A percentile compares a stretch with the other conserved stretches of the same genome.
These are phyloP conservation scores for Nothophytophthora sp. DNA, from an alignment of 352 stramenopile genomes.

Conservation along the genomic window DNA sequence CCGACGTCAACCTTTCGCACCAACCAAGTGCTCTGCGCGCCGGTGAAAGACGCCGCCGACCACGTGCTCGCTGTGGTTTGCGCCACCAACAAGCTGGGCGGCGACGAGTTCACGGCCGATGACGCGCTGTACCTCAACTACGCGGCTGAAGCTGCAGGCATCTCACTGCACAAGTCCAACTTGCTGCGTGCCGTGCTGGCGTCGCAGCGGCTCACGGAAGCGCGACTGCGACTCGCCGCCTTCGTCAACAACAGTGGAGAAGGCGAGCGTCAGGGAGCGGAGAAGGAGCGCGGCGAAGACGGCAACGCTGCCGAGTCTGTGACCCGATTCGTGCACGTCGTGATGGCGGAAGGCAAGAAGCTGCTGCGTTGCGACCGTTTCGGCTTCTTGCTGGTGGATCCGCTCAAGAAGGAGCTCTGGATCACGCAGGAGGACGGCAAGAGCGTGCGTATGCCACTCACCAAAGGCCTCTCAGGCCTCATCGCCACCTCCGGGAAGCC, in stretches of 20 bases:
- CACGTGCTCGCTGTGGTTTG: conserved; percentile 62
- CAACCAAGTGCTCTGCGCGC: conserved; percentile 58
- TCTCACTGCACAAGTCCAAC: conserved; percentile 74
- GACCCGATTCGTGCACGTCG: conserved; percentile 51
- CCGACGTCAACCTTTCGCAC: conserved; percentile 54
- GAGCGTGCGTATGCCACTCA: conserved; percentile 60
- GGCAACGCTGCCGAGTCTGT: conserved; percentile 47
- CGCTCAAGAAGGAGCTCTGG: conserved; percentile 73
- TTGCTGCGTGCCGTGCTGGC: conserved; percentile 65
- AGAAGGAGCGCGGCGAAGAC: conserved; percentile 34
- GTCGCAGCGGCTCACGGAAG: conserved; percentile 66
- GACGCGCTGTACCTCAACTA: conserved; percentile 79
- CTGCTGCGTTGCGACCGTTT: conserved; percentile 68
- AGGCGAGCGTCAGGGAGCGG: conserved; percentile 12
- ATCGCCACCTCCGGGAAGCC: conserved; percentile 52
- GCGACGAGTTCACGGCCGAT: conserved; percentile 64
- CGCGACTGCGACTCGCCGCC: conserved; percentile 55
- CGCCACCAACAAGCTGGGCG: conserved; percentile 72
- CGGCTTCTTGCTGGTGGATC: conserved; percentile 60
- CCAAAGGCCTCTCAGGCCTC: conserved; percentile 59
- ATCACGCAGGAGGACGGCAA: conserved; percentile 60
- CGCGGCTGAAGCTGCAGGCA: conserved; percentile 64
- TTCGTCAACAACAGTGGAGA: conserved; percentile 53
- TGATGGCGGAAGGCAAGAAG: conserved; percentile 57
- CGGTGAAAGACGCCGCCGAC: conserved; percentile 54